phyloP scores from a whole-genome alignment of 148 eudicot genomes.

The Cornus kousa region DNA sequence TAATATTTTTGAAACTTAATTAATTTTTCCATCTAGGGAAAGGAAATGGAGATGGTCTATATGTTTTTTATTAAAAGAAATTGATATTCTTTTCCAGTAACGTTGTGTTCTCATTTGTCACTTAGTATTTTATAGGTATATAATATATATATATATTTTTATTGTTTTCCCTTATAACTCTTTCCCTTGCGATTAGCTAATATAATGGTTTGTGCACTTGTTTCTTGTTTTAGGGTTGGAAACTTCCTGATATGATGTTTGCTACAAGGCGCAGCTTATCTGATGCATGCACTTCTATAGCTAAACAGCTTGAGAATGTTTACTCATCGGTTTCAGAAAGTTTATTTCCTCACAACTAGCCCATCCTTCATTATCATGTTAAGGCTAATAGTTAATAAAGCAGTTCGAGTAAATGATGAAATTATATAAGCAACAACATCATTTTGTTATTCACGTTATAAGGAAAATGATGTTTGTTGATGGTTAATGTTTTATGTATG shows the following conservation, averaged over 20 bases:
- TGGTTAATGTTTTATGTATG: too few relatives aligned
- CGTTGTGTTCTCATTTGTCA: background rate
- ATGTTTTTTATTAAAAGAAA: background rate
- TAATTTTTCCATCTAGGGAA: background rate
- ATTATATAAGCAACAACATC: background rate
- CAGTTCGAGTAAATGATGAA: background rate
- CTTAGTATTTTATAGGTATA: background rate
- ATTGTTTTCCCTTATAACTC: background rate
- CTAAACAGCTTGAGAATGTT: conserved; percentile 68
- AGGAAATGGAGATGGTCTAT: background rate
- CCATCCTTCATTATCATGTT: background rate
- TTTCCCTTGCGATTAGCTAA: background rate
- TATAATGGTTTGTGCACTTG: background rate
- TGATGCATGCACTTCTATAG: conserved; percentile 67
- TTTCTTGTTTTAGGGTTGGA: conserved; percentile 70
- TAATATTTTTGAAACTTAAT: background rate
- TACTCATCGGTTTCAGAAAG: conserved; percentile 62
- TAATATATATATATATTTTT: background rate
- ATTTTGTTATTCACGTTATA: background rate
- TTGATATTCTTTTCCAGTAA: background rate
- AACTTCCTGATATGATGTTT: conserved; percentile 77
- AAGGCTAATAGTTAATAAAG: conserved; percentile 6
- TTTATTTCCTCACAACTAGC: conserved; percentile 16
- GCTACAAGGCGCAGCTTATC: conserved; percentile 78
- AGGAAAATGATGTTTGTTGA: too few relatives aligned